Conservation (phyloP, 441 rosid species). For the Viola pubescens region DNA sequence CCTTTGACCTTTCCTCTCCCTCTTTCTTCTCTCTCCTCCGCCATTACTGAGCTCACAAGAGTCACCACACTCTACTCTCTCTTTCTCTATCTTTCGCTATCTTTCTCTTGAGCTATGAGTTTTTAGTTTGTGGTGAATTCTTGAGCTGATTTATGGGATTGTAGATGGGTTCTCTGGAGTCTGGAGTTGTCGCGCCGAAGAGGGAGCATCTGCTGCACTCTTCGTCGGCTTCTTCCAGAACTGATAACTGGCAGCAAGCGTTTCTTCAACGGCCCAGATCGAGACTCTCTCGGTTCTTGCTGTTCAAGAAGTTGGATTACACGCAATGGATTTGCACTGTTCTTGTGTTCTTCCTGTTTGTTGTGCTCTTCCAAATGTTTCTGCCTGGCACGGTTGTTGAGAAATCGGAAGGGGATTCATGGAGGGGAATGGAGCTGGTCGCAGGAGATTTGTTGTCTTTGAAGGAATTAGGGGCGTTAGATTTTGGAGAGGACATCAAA, state of each 20-base stretch:
- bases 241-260: slow-evolving; percentile 26
- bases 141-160: slow-evolving; percentile 23
- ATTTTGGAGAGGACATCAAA: slow-evolving; percentile 60
- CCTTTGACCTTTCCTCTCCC: slow-evolving; percentile 4
- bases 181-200: slow-evolving; percentile 50
- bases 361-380: slow-evolving; percentile 57
- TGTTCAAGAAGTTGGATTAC: slow-evolving; percentile 63
- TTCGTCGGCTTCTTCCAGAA: slow-evolving; percentile 29
- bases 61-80: background rate
- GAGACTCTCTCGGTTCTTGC: slow-evolving; percentile 65
- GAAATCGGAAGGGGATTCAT: slow-evolving; percentile 37
- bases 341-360: slow-evolving; percentile 56
- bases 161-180: slow-evolving; percentile 72
- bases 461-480: slow-evolving; percentile 48
- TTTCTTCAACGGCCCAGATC: slow-evolving; percentile 63
- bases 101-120: background rate
- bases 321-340: slow-evolving; percentile 68
- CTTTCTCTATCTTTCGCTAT: too few species aligned
- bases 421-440: slow-evolving; percentile 20
- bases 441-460: slow-evolving; percentile 35
- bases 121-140: slow-evolving; percentile 6
- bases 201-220: slow-evolving; percentile 39
- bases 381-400: slow-evolving; percentile 64
- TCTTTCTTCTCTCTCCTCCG: background rate
- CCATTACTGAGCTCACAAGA: slow-evolving; percentile 5